Percentiles rank a stretch among this genome's conserved stretches.
These are phyloP conservation scores for Canavalia ensiformis DNA, from an alignment of 306 rosid genomes.

Conservation along the genomic window DNA sequence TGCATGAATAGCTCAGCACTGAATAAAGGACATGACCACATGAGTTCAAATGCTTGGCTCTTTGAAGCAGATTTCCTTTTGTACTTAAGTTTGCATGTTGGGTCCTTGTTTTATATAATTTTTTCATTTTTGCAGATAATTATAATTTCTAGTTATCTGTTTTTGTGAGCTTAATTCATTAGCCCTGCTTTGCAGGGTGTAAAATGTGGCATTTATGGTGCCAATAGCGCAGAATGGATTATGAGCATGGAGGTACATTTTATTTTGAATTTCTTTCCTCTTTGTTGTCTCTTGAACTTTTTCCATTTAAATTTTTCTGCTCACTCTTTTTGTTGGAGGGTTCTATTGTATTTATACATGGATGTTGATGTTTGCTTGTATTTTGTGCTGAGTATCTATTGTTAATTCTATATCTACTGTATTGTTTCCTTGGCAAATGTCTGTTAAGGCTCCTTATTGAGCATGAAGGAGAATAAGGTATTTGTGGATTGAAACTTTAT, in stretches of 20 bases:
- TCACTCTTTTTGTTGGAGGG: conserved; percentile 8
- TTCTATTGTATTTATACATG: conserved; percentile 37
- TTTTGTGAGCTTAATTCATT: conserved; percentile 31
- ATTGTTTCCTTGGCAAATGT: conserved; percentile 15
- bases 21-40: conserved; percentile 4
- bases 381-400: conserved; percentile 8
- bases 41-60: conserved; percentile 33
- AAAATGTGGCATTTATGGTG: conserved; percentile 93
- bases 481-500: conserved; percentile 28
- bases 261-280: conserved; percentile 27
- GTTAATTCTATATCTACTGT: conserved; percentile 28
- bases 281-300: conserved; percentile 10
- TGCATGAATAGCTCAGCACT: conserved; percentile 24
- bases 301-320: conserved; percentile 21
- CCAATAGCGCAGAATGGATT: conserved; percentile 86
- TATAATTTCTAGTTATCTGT: conserved; percentile 10
- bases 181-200: conserved; percentile 68
- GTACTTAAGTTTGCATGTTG: background rate
- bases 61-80: background rate
- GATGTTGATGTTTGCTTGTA: background rate
- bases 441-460: background rate
- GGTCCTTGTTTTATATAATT: conserved; percentile 26
- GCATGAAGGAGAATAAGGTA: conserved; percentile 23
- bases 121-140: conserved; percentile 19
- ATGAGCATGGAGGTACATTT: conserved; percentile 89